Conservation (phyloP, 305 asterid genomes). For the Fraxinus sp. region DNA sequence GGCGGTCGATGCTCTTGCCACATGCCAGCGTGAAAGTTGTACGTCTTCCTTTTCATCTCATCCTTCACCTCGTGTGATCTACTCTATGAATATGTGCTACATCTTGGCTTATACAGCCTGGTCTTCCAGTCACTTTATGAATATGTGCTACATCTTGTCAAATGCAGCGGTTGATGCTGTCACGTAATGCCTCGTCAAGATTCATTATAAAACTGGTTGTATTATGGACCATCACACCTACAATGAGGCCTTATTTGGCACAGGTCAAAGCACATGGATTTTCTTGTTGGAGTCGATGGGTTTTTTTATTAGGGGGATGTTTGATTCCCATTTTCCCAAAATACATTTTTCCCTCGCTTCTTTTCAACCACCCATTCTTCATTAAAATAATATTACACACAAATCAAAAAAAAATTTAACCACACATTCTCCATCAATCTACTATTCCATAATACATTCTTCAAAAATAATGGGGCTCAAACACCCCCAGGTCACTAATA, state of each 20-base stretch:
- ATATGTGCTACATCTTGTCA: neutral
- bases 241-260: neutral
- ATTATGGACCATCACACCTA: neutral
- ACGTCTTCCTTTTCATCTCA: constrained; percentile 29
- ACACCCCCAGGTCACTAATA: constrained; percentile 4
- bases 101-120: constrained; percentile 13
- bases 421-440: too few species aligned
- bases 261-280: neutral
- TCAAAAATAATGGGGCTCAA: too few species aligned
- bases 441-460: too few species aligned
- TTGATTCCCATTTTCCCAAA: too few species aligned
- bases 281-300: constrained; percentile 17
- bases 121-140: constrained; percentile 13
- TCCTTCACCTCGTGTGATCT: constrained; percentile 25
- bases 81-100: constrained; percentile 15
- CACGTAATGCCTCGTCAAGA: neutral
- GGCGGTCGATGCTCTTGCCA: constrained; percentile 39
- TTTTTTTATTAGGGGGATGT: neutral
- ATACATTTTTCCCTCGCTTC: too few species aligned
- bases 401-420: too few species aligned
- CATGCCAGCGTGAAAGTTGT: constrained; percentile 57
- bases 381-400: too few species aligned
- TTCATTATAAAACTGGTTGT: neutral
- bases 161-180: neutral
- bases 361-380: too few species aligned